Percentiles rank a stretch among this genome's conserved stretches.
These are phyloP conservation scores for Parastagonospora avenae DNA, from an alignment of 2,329 filamentous ascomycete genomes.

Conservation along the genomic window DNA sequence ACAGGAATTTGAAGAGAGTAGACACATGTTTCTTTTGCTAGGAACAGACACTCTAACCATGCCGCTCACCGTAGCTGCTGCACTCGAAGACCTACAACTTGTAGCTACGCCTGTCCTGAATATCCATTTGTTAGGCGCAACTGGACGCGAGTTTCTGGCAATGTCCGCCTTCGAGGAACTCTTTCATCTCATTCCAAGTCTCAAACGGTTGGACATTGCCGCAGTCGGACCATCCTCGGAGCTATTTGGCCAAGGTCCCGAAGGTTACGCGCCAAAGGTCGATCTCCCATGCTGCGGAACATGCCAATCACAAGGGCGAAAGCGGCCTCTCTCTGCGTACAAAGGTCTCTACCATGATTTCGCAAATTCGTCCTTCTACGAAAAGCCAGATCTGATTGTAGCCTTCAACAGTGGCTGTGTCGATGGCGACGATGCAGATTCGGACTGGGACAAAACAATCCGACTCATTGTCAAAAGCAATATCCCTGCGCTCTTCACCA, in stretches of 20 bases:
- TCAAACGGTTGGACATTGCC: slow-evolving; percentile 15
- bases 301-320: slow-evolving; percentile 12
- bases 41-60: slow-evolving; percentile 24
- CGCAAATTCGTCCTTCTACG: slow-evolving; percentile 9
- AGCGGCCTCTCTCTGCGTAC: slow-evolving; percentile 13
- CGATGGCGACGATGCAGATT: slow-evolving; percentile 19
- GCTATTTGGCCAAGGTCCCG: slow-evolving; percentile 1
- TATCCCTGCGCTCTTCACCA: slow-evolving; percentile 20
- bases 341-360: slow-evolving; percentile 24
- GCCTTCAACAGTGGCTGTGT: slow-evolving; percentile 23
- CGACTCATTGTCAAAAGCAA: slow-evolving; percentile 8
- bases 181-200: slow-evolving; percentile 15
- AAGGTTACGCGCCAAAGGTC: slow-evolving; percentile 9
- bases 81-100: slow-evolving; percentile 18
- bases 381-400: slow-evolving; percentile 20
- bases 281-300: slow-evolving; percentile 14
- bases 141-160: slow-evolving; percentile 20
- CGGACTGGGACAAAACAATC: slow-evolving; percentile 22
- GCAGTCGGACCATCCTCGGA: slow-evolving; percentile 12
- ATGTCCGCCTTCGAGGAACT: slow-evolving; percentile 22
- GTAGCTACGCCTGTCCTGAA: slow-evolving; percentile 6
- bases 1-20: slow-evolving; percentile 15
- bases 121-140: slow-evolving; percentile 21
- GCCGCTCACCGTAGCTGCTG: slow-evolving; percentile 20
- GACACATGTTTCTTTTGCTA: slow-evolving; percentile 22